phyloP scores from a whole-genome alignment of 2,329 filamentous ascomycete genomes.

The Pseudocercospora crystallina region DNA sequence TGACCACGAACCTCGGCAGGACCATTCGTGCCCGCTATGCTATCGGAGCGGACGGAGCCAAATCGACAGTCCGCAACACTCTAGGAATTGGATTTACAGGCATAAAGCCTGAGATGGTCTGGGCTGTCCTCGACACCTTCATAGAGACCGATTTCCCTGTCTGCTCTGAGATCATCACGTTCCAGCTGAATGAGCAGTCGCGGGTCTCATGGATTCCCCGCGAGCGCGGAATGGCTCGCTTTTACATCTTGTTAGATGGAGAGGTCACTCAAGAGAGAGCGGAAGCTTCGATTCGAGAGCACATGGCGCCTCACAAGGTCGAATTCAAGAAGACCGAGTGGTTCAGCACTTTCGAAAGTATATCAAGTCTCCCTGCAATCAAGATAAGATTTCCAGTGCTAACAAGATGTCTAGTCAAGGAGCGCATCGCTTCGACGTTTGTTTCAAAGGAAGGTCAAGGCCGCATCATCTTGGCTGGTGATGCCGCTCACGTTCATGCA shows the following conservation, averaged over 20 bases:
- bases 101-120: constrained; percentile 16
- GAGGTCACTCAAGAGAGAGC: constrained; percentile 15
- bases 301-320: constrained; percentile 9
- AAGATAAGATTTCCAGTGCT: background rate
- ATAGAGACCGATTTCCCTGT: constrained; percentile 15
- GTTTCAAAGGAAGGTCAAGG: constrained; percentile 8
- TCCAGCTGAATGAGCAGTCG: constrained; percentile 15
- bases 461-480: constrained; percentile 33
- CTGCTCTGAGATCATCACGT: constrained; percentile 15
- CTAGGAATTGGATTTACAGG: constrained; percentile 15
- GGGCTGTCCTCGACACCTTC: constrained; percentile 14
- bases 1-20: constrained; percentile 5
- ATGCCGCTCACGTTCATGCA: constrained; percentile 38
- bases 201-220: constrained; percentile 14
- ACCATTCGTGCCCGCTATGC: constrained; percentile 7
- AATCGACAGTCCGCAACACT: constrained; percentile 12
- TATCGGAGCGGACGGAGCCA: constrained; percentile 13
- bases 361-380: background rate
- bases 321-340: constrained; percentile 16
- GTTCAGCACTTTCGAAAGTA: constrained; percentile 15
- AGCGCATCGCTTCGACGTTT: constrained; percentile 13
- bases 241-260: constrained; percentile 14
- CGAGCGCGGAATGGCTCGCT: constrained; percentile 13
- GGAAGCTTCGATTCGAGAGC: constrained; percentile 10
- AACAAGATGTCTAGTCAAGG: constrained; percentile 7